These are phyloP conservation scores for Triticum urartu DNA, from an alignment of 176 grass and related monocot species.

Conservation along the genomic window DNA sequence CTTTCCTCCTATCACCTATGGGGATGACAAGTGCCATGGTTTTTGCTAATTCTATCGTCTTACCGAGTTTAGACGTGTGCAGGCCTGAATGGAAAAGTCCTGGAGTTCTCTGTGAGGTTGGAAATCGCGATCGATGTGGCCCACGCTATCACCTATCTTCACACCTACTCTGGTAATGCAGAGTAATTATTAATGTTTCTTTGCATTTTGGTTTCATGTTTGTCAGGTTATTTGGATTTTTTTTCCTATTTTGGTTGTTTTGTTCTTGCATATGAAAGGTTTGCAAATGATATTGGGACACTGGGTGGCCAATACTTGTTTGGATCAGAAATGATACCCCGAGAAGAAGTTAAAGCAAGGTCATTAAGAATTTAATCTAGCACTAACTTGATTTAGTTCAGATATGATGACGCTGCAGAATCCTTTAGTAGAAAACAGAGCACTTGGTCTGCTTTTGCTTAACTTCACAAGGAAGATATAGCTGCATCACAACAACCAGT, in stretches of 20 bases:
- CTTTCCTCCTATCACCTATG: not conserved
- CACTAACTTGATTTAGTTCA: not conserved
- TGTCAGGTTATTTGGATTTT: not conserved
- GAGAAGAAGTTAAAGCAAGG: not conserved
- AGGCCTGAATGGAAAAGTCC: constrained; percentile 60
- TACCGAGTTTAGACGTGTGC: constrained; percentile 31
- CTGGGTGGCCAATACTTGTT: not conserved
- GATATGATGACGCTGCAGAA: not conserved
- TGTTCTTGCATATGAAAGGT: not conserved
- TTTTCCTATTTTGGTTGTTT: not conserved
- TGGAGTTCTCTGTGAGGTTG: constrained; percentile 63
- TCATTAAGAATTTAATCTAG: not conserved
- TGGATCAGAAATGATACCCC: not conserved
- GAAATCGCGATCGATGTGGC: constrained; percentile 91
- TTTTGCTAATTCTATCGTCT: constrained; percentile 13
- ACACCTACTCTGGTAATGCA: constrained; percentile 80
- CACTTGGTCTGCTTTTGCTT: not conserved
- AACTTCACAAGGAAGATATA: not conserved
- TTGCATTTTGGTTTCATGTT: constrained; percentile 11
- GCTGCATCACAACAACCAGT: not conserved
- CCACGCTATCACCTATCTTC: constrained; percentile 97
- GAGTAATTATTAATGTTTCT: not conserved
- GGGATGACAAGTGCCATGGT: not conserved
- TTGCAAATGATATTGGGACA: not conserved
- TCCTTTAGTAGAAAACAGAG: not conserved